A percentile compares a stretch with the other conserved stretches of the same genome.
These are phyloP conservation scores for Isabelozyma gotoi DNA, from an alignment of 805 yeast genomes.

Conservation along the genomic window DNA sequence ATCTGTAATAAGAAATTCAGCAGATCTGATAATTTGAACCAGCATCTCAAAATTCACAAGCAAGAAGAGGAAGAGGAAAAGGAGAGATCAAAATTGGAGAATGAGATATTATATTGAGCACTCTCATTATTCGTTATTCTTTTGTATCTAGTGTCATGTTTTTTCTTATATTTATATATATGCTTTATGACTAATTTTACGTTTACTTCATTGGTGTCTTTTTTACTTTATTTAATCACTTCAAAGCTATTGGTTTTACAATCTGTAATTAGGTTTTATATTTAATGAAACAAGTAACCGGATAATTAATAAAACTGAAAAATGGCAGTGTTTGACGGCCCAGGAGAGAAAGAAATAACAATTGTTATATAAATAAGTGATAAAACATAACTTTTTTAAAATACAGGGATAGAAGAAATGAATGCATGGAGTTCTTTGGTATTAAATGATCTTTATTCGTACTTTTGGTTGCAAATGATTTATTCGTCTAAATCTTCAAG, in stretches of 20 bases:
- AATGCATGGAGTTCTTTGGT: not conserved
- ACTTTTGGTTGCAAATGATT: not conserved
- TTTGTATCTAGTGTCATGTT: too few species aligned
- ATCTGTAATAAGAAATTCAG: slow-evolving; percentile 65
- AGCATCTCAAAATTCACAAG: slow-evolving; percentile 62
- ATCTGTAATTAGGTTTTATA: not conserved
- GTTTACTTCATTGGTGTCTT: too few species aligned
- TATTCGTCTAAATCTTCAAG: not conserved
- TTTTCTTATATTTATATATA: too few species aligned
- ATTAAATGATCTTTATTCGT: too few species aligned
- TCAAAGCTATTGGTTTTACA: not conserved
- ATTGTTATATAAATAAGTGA: too few species aligned
- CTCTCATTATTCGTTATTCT: not conserved
- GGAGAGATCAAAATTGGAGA: not conserved
- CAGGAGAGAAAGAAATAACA: too few species aligned
- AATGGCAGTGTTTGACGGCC: not conserved
- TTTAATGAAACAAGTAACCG: not conserved
- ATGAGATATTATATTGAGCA: too few species aligned
- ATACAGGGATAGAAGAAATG: not conserved
- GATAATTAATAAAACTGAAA: not conserved
- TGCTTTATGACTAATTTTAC: not conserved
- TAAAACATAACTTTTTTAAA: not conserved
- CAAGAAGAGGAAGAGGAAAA: slow-evolving; percentile 19
- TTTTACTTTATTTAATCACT: too few species aligned
- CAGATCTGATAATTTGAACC: slow-evolving; percentile 63